Percentiles rank a stretch among this genome's conserved stretches.
phyloP scores from a whole-genome alignment of 2,329 filamentous ascomycete species.

The Clonostachys byssicola region DNA sequence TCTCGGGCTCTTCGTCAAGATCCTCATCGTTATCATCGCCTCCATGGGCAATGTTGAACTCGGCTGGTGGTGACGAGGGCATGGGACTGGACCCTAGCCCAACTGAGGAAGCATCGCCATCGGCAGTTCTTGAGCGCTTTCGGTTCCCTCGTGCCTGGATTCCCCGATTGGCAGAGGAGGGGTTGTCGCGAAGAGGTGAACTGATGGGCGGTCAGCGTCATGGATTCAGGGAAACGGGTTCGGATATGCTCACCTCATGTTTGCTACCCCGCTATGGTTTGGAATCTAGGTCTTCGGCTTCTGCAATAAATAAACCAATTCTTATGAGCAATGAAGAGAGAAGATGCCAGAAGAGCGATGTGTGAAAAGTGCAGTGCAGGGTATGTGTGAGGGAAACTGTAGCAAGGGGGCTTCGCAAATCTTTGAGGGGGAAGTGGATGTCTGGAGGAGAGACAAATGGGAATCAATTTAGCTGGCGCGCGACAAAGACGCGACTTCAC shows the following conservation, averaged over 20 bases:
- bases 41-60: conserved; percentile 60
- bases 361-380: conserved; percentile 1
- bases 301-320: no score
- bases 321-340: no score
- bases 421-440: background rate
- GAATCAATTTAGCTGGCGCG: background rate
- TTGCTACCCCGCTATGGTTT: no score
- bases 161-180: conserved; percentile 80
- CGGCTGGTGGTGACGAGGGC: conserved; percentile 60
- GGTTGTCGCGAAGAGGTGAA: conserved; percentile 77
- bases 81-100: conserved; percentile 55
- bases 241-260: no score
- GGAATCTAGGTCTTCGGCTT: no score
- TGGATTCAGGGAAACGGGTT: no score
- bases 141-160: conserved; percentile 43
- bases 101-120: conserved; percentile 48
- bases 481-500: conserved; percentile 2
- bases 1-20: conserved; percentile 66
- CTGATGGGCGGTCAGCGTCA: conserved; percentile 33
- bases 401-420: background rate
- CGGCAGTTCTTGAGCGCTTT: conserved; percentile 51
- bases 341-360: background rate
- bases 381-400: background rate
- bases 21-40: conserved; percentile 65
- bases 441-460: background rate